phyloP scores from a whole-genome alignment of 306 rosid species.

The Quercus variabilis region DNA sequence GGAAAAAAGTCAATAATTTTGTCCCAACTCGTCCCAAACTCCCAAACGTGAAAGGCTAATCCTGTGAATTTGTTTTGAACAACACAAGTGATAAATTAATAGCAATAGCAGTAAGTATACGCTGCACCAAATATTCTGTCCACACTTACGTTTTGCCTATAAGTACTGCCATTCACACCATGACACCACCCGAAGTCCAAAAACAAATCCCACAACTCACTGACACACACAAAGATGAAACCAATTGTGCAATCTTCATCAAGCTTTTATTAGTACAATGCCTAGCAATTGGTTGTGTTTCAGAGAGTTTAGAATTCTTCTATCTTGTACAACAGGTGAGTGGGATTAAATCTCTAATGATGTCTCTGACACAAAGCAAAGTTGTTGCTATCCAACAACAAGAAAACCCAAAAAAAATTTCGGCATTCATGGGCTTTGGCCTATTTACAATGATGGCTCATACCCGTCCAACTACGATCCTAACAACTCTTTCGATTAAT shows the following conservation, averaged over 20 bases:
- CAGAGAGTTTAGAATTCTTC: slow-evolving; percentile 34
- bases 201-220: background rate
- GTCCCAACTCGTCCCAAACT: too few relatives aligned
- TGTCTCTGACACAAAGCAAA: slow-evolving; percentile 29
- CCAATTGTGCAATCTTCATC: background rate
- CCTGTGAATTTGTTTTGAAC: background rate
- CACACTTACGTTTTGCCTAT: background rate
- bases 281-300: slow-evolving; percentile 9
- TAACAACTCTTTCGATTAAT: slow-evolving; percentile 9
- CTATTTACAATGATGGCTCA: slow-evolving; percentile 27
- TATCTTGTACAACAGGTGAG: slow-evolving; percentile 38
- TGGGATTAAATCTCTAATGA: background rate
- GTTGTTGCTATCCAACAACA: slow-evolving; percentile 32
- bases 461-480: slow-evolving; percentile 25
- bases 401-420: slow-evolving; percentile 32
- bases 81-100: background rate
- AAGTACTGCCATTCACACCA: background rate
- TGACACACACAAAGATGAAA: slow-evolving; percentile 1
- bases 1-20: too few relatives aligned
- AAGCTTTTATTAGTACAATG: slow-evolving; percentile 19
- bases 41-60: background rate
- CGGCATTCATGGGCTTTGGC: slow-evolving; percentile 39
- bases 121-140: background rate
- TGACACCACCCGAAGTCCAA: background rate
- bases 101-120: background rate